Evolutionary conservation across 768 basidiomycete species (phyloP).

Genomic region (Termitomyces sp.): DNA sequence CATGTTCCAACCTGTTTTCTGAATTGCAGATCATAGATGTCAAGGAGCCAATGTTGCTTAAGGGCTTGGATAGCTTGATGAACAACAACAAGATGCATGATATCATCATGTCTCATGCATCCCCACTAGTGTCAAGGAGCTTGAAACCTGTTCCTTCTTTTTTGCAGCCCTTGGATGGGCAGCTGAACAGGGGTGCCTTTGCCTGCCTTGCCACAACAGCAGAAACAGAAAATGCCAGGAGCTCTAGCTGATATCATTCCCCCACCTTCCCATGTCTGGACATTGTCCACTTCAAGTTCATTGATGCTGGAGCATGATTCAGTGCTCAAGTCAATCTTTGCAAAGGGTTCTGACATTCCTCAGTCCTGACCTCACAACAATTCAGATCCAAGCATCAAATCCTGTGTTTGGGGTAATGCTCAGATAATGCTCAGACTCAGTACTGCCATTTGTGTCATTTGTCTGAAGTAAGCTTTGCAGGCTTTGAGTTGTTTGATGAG

Average conservation of each 20-base stretch:
- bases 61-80: constrained; percentile 26
- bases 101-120: constrained; percentile 11
- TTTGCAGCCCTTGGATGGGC: constrained; percentile 55
- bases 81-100: constrained; percentile 20
- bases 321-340: constrained; percentile 50
- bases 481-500: constrained; percentile 73
- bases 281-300: constrained; percentile 33
- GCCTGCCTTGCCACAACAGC: constrained; percentile 14
- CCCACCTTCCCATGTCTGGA: constrained; percentile 45
- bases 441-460: constrained; percentile 34
- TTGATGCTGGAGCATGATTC: constrained; percentile 46
- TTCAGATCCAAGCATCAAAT: constrained; percentile 40
- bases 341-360: constrained; percentile 24
- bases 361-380: constrained; percentile 27
- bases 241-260: constrained; percentile 78
- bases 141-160: constrained; percentile 24
- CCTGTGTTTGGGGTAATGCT: constrained; percentile 18
- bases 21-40: constrained; percentile 27
- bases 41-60: constrained; percentile 31
- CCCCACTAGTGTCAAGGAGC: constrained; percentile 6
- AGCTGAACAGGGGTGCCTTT: constrained; percentile 45
- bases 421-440: constrained; percentile 9
- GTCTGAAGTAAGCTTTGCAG: constrained; percentile 63
- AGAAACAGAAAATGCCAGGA: constrained; percentile 28
- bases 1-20: constrained; percentile 19